Evolutionary conservation across 2,329 filamentous ascomycete genomes (phyloP).

Genomic region (Cyphellophora attinorum): DNA sequence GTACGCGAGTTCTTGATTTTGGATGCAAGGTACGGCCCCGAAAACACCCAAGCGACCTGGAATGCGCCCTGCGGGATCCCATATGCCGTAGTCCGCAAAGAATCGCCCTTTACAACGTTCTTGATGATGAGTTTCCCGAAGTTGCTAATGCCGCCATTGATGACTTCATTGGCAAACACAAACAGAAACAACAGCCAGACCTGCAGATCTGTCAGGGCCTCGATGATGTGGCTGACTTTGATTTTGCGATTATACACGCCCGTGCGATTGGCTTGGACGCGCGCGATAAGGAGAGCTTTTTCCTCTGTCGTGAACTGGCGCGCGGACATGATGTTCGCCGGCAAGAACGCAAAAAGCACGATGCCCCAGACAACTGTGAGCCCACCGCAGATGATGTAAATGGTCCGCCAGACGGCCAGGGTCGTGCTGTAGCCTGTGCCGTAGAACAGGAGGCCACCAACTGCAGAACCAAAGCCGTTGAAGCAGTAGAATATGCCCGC

Average conservation of each 20-base stretch:
- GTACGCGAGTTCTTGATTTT: conserved; percentile 31
- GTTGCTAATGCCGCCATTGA: conserved; percentile 24
- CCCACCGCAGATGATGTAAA: conserved; percentile 9
- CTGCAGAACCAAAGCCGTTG: conserved; percentile 30
- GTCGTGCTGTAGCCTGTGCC: conserved; percentile 32
- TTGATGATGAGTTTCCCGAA: conserved; percentile 23
- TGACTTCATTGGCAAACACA: conserved; percentile 18
- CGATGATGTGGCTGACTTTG: conserved; percentile 11
- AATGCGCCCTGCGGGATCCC: conserved; percentile 48
- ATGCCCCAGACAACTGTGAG: conserved; percentile 9
- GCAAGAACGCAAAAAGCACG: conserved; percentile 29
- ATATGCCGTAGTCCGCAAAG: conserved; percentile 40
- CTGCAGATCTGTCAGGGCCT: conserved; percentile 16
- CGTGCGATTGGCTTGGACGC: conserved; percentile 37
- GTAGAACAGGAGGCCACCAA: conserved; percentile 26
- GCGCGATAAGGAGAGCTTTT: conserved; percentile 23
- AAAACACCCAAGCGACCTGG: conserved; percentile 44
- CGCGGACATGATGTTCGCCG: conserved; percentile 32
- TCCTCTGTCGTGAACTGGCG: conserved; percentile 11
- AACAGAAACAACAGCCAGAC: conserved; percentile 16
- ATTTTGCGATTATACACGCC: conserved; percentile 31
- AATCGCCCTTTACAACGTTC: conserved; percentile 37
- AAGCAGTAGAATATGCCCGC: conserved; percentile 36
- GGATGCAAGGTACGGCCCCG: conserved; percentile 32
- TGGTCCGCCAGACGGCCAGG: conserved; percentile 34